Evolutionary conservation across 73 alveolate species (phyloP), one percentile per base, ranked within the genome.

Genomic region (Tetrahymena elliotti): DNA sequence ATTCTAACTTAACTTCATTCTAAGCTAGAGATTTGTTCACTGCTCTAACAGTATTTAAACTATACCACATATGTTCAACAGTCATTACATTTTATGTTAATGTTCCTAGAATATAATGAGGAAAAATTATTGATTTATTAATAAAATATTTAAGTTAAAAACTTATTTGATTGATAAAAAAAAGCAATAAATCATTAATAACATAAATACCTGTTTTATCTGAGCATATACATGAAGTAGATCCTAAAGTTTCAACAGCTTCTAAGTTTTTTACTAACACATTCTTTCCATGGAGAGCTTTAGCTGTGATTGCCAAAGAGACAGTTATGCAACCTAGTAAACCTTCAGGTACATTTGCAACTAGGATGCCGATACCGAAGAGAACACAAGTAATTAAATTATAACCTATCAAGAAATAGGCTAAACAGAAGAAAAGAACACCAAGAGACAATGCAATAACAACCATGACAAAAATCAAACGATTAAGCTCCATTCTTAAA

Each of bases 291-390:
- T 99, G 98, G 99, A 98, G 97, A 94, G 98, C 97, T 94, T 98
- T 97, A 39, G 99, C 99, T 22, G 99, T 98, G 36, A 98, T 96
- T 15, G 99, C 99, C 37, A 98, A 95, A 38, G 99, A 97, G 34
- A 98, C 99, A 12, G 99, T 98, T 37, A 98, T 99, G 41, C 99
- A 97, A 13, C 98, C 98, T 33, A 98, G 95, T 52, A 98, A 97
- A n/a, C 99, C 99, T 96, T 98, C 99, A 47, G 99, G 99, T 52
- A 98, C 99, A 95, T 98, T 98, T 9, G 99, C 99, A 13, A 98
- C 99, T 94, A 98, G 98, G 54, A 98, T 98, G 83, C 99, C 99
- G 95, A 98, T 98, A 88, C 99, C 98, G 94, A 97, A 98, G 33
- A 97, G 97, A 54, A 98, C 93, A 95, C 98, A 97, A 35, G 99